Base-by-base conservation (phyloP, 2,329 filamentous ascomycete genomes). In the Sclerotinia nivalis region DNA sequence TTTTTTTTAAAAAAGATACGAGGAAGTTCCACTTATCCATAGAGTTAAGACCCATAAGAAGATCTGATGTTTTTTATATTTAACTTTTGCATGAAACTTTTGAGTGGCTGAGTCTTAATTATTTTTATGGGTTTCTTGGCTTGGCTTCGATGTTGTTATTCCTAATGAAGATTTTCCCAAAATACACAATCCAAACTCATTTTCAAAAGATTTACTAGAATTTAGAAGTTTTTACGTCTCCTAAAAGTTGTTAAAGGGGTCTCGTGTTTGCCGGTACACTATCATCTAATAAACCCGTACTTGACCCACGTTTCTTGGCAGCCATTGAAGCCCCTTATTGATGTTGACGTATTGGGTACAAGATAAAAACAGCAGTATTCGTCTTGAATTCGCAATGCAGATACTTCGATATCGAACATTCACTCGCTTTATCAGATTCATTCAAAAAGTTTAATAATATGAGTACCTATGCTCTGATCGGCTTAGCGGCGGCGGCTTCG, bases 241-340 rank as follows among this genome's bases (percentile, higher is more conserved):
- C 13, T 18, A 15, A 18, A 31, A 18, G 25, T 31, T 47, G 13
- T 34, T 15, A 61, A 49, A 31, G 59, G 43, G 28, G 20, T 62
- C 59, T 34, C 59, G 28, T 49, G 20, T 61, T 34, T 34, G 28
- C 20, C 20, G 25, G 58, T 60, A 45, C n/a, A 22, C 58, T 60
- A 60, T 56, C 54, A 56, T 47, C 22, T 60, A 60, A 45, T 45
- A 43, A n/a, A 37, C 31, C 34, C 45, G 20, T 62, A 47, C 40
- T n/a, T 8, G 45, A 31, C 22, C 60, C 45, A 50, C 12, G 31
- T 34, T 37, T 50, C 43, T 64, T 50, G 45, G 31, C 13, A 18
- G 9, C 9, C 31, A 37, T 13, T 0, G 4, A 20, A 20, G 31
- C 13, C 60, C 50, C 60, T 31, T 18, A 37, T 50, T 37, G 45